Evolutionary conservation across 140 eudicot species (phyloP).

Genomic region (Bidens hawaiensis): DNA sequence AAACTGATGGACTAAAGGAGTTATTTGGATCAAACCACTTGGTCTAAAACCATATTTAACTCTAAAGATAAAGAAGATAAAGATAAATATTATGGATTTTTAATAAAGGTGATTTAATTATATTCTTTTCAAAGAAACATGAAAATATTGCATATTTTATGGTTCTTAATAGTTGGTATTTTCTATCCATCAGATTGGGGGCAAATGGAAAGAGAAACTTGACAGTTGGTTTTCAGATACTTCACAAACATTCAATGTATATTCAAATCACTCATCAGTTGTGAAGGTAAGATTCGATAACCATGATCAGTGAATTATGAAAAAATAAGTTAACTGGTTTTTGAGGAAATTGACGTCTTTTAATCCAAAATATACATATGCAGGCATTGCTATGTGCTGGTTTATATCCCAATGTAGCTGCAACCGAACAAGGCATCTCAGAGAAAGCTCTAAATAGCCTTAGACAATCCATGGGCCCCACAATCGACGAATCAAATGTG

Average conservation of each 20-base stretch:
- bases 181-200: slow-evolving; percentile 44
- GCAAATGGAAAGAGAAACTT: slow-evolving; percentile 70
- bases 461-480: slow-evolving; percentile 37
- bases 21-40: no score
- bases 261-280: slow-evolving; percentile 62
- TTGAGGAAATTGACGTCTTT: background rate
- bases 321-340: background rate
- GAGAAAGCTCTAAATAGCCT: slow-evolving; percentile 49
- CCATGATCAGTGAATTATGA: background rate
- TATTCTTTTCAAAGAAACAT: no score
- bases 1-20: no score
- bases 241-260: slow-evolving; percentile 66
- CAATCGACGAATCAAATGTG: slow-evolving; percentile 37
- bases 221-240: slow-evolving; percentile 88
- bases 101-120: no score
- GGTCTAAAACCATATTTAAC: no score
- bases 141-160: slow-evolving; percentile 6
- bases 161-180: slow-evolving; percentile 15
- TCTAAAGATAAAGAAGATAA: no score
- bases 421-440: slow-evolving; percentile 59
- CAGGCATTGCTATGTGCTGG: slow-evolving; percentile 96
- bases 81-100: no score
- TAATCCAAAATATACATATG: slow-evolving; percentile 2
- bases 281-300: slow-evolving; percentile 58
- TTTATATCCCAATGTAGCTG: slow-evolving; percentile 84